Base-by-base conservation (phyloP, 2,329 filamentous ascomycete genomes). In the Emergomyces orientalis region DNA sequence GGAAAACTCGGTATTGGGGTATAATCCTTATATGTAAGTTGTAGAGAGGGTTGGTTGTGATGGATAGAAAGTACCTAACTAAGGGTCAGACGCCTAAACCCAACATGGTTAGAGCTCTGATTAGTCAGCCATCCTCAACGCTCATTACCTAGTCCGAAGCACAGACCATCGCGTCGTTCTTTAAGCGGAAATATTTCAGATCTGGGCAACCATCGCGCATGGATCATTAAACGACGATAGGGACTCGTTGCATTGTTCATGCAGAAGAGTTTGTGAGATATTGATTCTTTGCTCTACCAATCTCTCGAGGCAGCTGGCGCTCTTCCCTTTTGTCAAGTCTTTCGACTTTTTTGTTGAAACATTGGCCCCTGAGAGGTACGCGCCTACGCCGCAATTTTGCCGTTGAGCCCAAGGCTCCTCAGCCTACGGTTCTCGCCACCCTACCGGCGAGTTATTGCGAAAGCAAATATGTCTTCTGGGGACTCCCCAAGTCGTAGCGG, bases 331-430 rank as follows among this genome's bases (percentile, higher is more conserved):
- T 34, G 8, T 19, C 19, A n/a, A 22, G 19, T 8, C 32, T 17
- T 19, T 25, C 32, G 8, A 13, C 9, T 32, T 39, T 5, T 6
- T 39, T 54, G 6, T 54, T 54, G 51, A 54, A 54, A 32, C 51
- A 34, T 19, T 8, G 6, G 14, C 3, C 51, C 51, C 27, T 9
- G 17, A 3, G n/a, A 7, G 4, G 17, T 32, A 17, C 51, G 51
- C 51, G 52, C 52, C 30, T 56, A 32, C 30, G 52, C 32, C 52
- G 52, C 52, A 32, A n/a, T 56, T 56, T 37, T 39, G 52, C 25
- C 30, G 25, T 56, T 56, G 17, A 34, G 34, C 5, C 27, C n/a
- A 22, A 22, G 45, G 45, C 3, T 56, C 17, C 17, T 6, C 52
- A 22, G 32, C 17, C 30, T 34, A 9, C 51, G 27, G 17, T n/a